Conservation (phyloP, 2,329 filamentous ascomycete genomes). For the Aspergillus quadricinctus region DNA sequence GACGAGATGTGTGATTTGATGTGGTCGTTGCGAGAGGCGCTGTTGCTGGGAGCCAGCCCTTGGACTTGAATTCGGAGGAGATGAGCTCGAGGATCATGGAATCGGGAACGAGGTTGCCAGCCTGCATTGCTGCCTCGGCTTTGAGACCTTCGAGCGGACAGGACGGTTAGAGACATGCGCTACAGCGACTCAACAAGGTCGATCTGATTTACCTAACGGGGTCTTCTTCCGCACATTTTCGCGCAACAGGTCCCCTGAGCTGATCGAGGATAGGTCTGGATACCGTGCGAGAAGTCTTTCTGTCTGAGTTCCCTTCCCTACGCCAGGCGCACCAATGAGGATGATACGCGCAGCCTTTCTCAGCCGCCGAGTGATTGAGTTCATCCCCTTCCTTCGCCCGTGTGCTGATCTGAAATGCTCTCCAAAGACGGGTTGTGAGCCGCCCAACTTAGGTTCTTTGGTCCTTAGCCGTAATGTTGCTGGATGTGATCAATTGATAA, state of each 20-base stretch:
- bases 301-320: constrained; percentile 94
- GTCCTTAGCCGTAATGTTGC: background rate
- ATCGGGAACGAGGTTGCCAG: constrained; percentile 86
- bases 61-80: constrained; percentile 76
- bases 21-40: background rate
- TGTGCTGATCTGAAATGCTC: background rate
- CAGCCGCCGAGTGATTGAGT: constrained; percentile 50
- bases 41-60: constrained; percentile 68
- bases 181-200: background rate
- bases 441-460: background rate
- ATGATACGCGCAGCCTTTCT: constrained; percentile 85
- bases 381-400: constrained; percentile 20
- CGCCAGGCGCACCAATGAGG: constrained; percentile 90
- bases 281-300: constrained; percentile 82
- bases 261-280: constrained; percentile 84
- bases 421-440: background rate
- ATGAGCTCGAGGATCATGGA: constrained; percentile 89
- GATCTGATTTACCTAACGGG: constrained; percentile 62
- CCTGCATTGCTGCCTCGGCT: constrained; percentile 82
- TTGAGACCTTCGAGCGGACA: constrained; percentile 64
- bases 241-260: constrained; percentile 86
- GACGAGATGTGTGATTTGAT: constrained; percentile 40
- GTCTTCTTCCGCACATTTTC: constrained; percentile 89
- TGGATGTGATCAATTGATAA: background rate
- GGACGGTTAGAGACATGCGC: constrained; percentile 4